Percentiles rank a stretch among this genome's conserved stretches.
These are phyloP conservation scores for Posidonia australis DNA, from an alignment of 106 monocot species.

Conservation along the genomic window DNA sequence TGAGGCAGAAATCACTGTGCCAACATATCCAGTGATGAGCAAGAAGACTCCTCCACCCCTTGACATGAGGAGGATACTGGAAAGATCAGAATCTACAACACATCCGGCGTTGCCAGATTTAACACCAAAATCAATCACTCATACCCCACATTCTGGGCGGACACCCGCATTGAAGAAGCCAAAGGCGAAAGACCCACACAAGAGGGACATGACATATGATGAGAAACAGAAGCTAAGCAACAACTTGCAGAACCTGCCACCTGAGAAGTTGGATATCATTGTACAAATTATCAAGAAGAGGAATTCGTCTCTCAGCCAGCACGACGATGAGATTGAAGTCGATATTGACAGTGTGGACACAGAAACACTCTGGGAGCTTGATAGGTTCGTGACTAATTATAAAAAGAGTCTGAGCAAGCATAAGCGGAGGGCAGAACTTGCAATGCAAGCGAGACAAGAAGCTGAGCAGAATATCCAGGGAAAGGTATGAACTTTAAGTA, in stretches of 20 bases:
- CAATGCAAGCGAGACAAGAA: conserved; percentile 24
- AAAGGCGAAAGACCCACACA: conserved; percentile 79
- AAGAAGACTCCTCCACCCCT: conserved; percentile 33
- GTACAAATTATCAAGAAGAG: conserved; percentile 98
- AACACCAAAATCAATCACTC: conserved; percentile 25
- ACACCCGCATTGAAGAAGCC: conserved; percentile 71
- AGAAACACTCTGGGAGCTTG: conserved; percentile 98
- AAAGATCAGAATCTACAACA: conserved; percentile 64
- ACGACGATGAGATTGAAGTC: conserved; percentile 98
- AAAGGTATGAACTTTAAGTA: conserved; percentile 13
- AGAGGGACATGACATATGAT: conserved; percentile 96
- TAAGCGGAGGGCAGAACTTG: conserved; percentile 80
- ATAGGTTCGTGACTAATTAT: conserved; percentile 91
- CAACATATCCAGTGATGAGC: conserved; percentile 9
- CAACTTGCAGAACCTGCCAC: conserved; percentile 74
- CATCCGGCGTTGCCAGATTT: conserved; percentile 34
- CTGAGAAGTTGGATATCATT: conserved; percentile 75
- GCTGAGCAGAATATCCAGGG: conserved; percentile 24
- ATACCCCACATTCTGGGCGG: conserved; percentile 15
- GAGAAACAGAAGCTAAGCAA: conserved; percentile 89
- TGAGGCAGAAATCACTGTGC: conserved; percentile 35
- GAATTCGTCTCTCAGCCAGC: conserved; percentile 66
- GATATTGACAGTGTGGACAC: conserved; percentile 93
- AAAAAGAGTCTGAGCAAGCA: conserved; percentile 98
- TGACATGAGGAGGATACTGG: conserved; percentile 39